Conservation (phyloP, 1,284 basidiomycete species). For the Ganoderma sinense region DNA sequence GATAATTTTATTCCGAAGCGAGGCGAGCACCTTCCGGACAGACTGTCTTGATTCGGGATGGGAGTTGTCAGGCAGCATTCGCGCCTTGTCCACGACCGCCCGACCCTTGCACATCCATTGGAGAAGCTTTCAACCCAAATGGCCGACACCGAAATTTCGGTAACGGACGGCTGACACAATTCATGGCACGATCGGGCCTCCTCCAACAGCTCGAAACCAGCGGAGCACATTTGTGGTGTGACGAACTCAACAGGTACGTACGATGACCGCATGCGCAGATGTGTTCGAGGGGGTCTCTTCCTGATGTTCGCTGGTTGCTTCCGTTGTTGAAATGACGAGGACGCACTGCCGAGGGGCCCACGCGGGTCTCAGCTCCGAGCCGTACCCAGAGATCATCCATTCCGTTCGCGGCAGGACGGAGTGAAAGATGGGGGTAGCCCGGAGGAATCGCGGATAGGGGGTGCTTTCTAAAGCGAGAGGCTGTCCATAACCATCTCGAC, state of each 20-base stretch:
- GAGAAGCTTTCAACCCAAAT: constrained; percentile 12
- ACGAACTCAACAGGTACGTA: not conserved
- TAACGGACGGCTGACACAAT: not conserved
- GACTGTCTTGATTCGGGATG: not conserved
- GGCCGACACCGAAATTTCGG: not conserved
- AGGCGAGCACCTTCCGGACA: not conserved
- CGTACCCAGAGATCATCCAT: not conserved
- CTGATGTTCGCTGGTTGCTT: not conserved
- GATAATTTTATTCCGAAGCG: not conserved
- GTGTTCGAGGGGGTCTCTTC: not conserved
- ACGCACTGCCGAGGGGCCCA: constrained; percentile 6
- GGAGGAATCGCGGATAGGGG: constrained; percentile 20
- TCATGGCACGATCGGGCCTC: not conserved
- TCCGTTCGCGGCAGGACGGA: constrained; percentile 3
- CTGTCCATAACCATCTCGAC: not conserved
- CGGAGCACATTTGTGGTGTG: not conserved
- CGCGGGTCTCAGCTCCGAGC: constrained; percentile 16
- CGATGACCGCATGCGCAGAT: not conserved
- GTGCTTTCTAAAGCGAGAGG: not conserved
- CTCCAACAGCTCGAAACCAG: not conserved
- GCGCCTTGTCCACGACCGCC: not conserved
- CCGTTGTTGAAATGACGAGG: not conserved
- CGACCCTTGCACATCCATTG: constrained; percentile 19
- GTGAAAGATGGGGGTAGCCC: constrained; percentile 9
- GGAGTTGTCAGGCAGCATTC: not conserved